phyloP scores from a whole-genome alignment of 1,139 yeast species.

The Meyerozyma elateridarum region DNA sequence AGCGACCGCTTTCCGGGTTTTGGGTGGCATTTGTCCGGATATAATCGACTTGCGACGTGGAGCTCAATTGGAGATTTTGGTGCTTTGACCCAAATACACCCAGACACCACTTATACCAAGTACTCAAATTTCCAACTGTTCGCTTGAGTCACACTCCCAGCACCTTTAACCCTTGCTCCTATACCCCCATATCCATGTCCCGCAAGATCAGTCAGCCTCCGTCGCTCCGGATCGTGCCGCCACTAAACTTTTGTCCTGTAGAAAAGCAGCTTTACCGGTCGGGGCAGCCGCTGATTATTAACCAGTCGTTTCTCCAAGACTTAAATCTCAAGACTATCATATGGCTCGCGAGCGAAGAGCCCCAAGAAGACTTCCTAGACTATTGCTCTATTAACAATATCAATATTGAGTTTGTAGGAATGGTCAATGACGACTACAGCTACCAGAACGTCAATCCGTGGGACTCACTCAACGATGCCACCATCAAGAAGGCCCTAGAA shows the following conservation, averaged over 20 bases:
- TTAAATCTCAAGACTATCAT: conserved; percentile 73
- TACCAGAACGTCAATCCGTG: conserved; percentile 61
- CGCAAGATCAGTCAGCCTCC: conserved; percentile 40
- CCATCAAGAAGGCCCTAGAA: conserved; percentile 75
- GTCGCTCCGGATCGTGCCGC: conserved; percentile 73
- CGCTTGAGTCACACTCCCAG: no score
- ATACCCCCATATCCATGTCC: no score
- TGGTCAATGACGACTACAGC: conserved; percentile 49
- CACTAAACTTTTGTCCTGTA: conserved; percentile 91
- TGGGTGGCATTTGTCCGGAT: no score
- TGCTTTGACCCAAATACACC: no score
- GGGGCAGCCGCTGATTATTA: conserved; percentile 95
- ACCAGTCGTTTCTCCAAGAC: conserved; percentile 77
- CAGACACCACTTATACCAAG: no score
- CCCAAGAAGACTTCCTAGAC: conserved; percentile 79
- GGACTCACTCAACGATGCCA: conserved; percentile 89
- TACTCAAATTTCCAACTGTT: no score
- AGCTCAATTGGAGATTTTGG: no score
- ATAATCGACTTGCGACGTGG: no score
- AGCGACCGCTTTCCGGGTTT: no score
- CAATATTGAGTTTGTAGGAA: conserved; percentile 58
- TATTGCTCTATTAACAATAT: conserved; percentile 74
- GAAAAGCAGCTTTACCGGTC: conserved; percentile 81
- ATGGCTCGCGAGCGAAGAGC: conserved; percentile 96
- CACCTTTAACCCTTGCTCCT: no score